Evolutionary conservation across 805 yeast genomes (phyloP).

Genomic region (Myxozyma melibiosi): DNA sequence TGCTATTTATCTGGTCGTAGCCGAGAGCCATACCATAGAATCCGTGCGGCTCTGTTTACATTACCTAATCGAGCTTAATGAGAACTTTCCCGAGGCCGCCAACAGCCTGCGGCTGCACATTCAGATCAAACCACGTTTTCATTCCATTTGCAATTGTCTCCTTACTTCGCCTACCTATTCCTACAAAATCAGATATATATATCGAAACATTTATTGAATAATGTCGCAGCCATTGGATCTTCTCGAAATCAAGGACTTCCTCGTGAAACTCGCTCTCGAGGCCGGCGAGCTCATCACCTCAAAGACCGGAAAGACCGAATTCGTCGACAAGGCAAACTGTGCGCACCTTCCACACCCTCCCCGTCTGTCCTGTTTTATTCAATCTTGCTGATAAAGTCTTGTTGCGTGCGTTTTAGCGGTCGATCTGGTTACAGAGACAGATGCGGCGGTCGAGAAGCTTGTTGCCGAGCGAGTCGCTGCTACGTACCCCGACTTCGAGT

Average conservation of each 20-base stretch:
- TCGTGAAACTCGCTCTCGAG: constrained; percentile 47
- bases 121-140: no score
- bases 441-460: constrained; percentile 55
- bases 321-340: constrained; percentile 58
- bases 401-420: constrained; percentile 50
- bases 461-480: constrained; percentile 42
- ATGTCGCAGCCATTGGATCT: constrained; percentile 37
- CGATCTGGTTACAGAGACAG: constrained; percentile 64
- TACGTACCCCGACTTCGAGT: constrained; percentile 53
- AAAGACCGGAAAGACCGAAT: constrained; percentile 52
- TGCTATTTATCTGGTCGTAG: no score
- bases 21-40: no score
- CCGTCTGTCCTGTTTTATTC: background rate
- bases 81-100: no score
- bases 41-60: no score
- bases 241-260: constrained; percentile 43
- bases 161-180: background rate
- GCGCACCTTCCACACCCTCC: no score
- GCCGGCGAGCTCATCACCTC: constrained; percentile 54
- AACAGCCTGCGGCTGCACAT: no score
- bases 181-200: background rate
- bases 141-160: no score
- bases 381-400: constrained; percentile 3
- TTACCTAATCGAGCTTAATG: no score
- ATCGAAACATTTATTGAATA: background rate